These are phyloP conservation scores for Hymenoscyphus occultus DNA, from an alignment of 2,329 filamentous ascomycete genomes.

Conservation along the genomic window DNA sequence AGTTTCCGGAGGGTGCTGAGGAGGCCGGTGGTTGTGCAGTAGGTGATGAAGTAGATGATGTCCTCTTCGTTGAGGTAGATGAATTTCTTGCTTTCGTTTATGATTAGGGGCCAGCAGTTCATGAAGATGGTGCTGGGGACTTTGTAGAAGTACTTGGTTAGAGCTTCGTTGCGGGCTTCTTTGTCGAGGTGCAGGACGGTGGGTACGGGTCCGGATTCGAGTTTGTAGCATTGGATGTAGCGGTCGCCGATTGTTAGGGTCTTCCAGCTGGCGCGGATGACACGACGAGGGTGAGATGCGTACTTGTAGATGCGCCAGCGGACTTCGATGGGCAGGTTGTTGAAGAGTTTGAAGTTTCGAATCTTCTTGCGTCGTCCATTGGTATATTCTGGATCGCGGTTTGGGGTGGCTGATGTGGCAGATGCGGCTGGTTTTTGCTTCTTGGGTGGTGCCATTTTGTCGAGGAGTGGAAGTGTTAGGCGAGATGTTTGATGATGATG, in stretches of 20 bases:
- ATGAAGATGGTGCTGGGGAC: neutral
- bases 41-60: conserved; percentile 7
- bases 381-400: neutral
- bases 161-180: conserved; percentile 15
- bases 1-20: neutral
- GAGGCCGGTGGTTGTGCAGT: neutral
- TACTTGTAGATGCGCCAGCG: conserved; percentile 2
- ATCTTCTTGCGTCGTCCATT: neutral
- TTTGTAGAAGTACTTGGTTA: neutral
- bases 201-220: conserved; percentile 18
- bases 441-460: neutral
- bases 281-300: neutral
- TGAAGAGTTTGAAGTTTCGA: neutral
- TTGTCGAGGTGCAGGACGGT: conserved; percentile 10
- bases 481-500: neutral
- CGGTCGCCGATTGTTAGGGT: neutral
- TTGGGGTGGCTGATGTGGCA: neutral
- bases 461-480: neutral
- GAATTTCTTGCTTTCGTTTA: neutral
- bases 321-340: neutral
- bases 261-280: neutral
- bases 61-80: conserved; percentile 5
- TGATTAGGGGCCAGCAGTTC: too few relatives aligned
- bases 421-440: neutral
- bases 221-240: conserved; percentile 6